Evolutionary conservation across 495 filamentous ascomycete species (phyloP).

Genomic region (Penicillium crystallinum): DNA sequence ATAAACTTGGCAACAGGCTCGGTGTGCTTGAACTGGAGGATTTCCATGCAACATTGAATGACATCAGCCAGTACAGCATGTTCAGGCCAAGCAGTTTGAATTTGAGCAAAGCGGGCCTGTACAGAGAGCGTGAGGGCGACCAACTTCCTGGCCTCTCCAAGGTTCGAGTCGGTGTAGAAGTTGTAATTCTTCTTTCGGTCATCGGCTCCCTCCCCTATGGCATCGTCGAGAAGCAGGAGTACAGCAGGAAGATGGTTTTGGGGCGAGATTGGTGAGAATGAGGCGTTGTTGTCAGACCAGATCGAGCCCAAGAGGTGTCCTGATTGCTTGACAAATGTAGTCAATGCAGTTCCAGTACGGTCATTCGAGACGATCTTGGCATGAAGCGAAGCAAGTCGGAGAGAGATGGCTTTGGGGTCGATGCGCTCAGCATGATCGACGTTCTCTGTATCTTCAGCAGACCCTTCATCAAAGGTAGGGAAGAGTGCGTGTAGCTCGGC

Average conservation of each 20-base stretch:
- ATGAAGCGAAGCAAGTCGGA: slow-evolving; percentile 50
- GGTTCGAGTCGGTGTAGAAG: slow-evolving; percentile 81
- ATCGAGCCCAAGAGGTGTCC: slow-evolving; percentile 35
- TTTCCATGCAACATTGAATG: slow-evolving; percentile 62
- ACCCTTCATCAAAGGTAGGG: slow-evolving; percentile 60
- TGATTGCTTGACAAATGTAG: slow-evolving; percentile 36
- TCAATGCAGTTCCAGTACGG: slow-evolving; percentile 24
- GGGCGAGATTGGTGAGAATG: slow-evolving; percentile 34
- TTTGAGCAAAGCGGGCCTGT: slow-evolving; percentile 61
- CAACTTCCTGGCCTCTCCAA: slow-evolving; percentile 66
- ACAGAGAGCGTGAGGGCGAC: slow-evolving; percentile 59
- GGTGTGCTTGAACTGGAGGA: slow-evolving; percentile 68
- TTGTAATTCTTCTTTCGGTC: slow-evolving; percentile 55
- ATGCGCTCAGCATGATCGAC: slow-evolving; percentile 20
- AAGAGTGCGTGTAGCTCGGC: slow-evolving; percentile 75
- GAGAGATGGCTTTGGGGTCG: slow-evolving; percentile 43
- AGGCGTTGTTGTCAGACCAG: slow-evolving; percentile 28
- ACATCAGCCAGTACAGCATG: slow-evolving; percentile 74
- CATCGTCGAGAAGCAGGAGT: slow-evolving; percentile 57
- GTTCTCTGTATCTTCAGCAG: slow-evolving; percentile 27
- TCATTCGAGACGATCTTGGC: slow-evolving; percentile 41
- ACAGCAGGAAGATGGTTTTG: slow-evolving; percentile 59
- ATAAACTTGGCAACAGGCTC: slow-evolving; percentile 84
- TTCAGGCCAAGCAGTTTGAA: slow-evolving; percentile 66
- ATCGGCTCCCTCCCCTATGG: slow-evolving; percentile 38